These are phyloP conservation scores for Wickerhamia fluorescens DNA, from an alignment of 805 yeast species.

Conservation along the genomic window DNA sequence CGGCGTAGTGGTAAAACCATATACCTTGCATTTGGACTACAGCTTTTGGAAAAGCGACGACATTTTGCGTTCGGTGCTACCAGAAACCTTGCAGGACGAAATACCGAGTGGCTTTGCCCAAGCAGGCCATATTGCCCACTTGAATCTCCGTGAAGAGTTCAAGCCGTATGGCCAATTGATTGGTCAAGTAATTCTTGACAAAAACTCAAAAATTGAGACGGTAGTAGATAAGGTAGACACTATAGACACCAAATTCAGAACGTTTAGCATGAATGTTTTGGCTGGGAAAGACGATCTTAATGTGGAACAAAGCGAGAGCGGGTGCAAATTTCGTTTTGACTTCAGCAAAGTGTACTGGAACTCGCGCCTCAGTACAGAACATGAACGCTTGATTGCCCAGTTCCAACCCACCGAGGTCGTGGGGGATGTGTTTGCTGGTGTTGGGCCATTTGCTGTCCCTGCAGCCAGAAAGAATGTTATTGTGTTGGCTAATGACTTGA, in stretches of 20 bases:
- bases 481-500: conserved; percentile 88
- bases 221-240: conserved; percentile 89
- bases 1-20: conserved; percentile 43
- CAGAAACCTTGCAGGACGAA: conserved; percentile 60
- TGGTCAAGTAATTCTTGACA: conserved; percentile 87
- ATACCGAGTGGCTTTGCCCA: conserved; percentile 86
- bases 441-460: conserved; percentile 96
- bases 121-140: conserved; percentile 94
- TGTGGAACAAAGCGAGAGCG: conserved; percentile 84
- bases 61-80: conserved; percentile 68
- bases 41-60: conserved; percentile 88
- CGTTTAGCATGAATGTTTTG: conserved; percentile 87
- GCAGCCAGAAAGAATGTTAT: conserved; percentile 79
- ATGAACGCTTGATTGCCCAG: conserved; percentile 63
- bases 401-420: conserved; percentile 67
- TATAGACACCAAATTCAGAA: conserved; percentile 82
- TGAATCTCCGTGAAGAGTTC: conserved; percentile 77
- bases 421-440: conserved; percentile 97
- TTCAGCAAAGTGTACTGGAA: conserved; percentile 97
- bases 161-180: conserved; percentile 74
- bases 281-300: conserved; percentile 75
- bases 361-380: conserved; percentile 90
- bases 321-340: conserved; percentile 80
- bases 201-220: conserved; percentile 71
- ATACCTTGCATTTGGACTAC: conserved; percentile 55